Conservation (phyloP, 495 filamentous ascomycete species). For the Aspergillus cristatus region DNA sequence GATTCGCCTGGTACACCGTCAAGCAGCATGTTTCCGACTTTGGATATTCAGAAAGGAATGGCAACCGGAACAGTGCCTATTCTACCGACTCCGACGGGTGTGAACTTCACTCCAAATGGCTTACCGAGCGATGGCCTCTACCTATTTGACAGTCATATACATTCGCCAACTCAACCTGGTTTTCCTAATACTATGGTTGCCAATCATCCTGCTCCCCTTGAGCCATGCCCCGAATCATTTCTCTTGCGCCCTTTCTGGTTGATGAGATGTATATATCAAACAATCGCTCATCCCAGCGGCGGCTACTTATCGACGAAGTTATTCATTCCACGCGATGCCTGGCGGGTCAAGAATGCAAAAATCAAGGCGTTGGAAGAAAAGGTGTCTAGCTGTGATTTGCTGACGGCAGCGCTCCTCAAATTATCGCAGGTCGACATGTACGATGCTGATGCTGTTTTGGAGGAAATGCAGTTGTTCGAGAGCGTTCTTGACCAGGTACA, state of each 20-base stretch:
- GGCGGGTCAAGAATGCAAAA: conserved; percentile 90
- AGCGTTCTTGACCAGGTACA: conserved; percentile 79
- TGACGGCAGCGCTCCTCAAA: conserved; percentile 83
- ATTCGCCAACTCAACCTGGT: conserved; percentile 59
- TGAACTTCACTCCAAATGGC: conserved; percentile 45
- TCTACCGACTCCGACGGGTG: conserved; percentile 59
- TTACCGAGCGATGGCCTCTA: conserved; percentile 59
- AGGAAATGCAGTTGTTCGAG: conserved; percentile 94
- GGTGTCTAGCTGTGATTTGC: conserved; percentile 81
- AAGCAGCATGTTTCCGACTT: conserved; percentile 53
- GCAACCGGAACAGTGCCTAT: conserved; percentile 45
- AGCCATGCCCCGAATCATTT: conserved; percentile 82
- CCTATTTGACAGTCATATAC: conserved; percentile 78
- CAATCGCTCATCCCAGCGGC: conserved; percentile 79
- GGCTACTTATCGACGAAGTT: conserved; percentile 86
- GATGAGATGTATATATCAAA: conserved; percentile 88
- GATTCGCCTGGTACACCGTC: conserved; percentile 66
- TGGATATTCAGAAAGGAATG: conserved; percentile 38
- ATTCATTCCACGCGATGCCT: conserved; percentile 86
- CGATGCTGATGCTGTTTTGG: conserved; percentile 82
- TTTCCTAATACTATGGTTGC: conserved; percentile 51
- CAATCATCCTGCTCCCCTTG: conserved; percentile 63
- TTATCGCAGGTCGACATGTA: conserved; percentile 74
- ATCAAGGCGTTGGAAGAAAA: conserved; percentile 88
- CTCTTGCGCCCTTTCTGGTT: conserved; percentile 93